A percentile compares a stretch with the other conserved stretches of the same genome.
Evolutionary conservation across 2,329 filamentous ascomycete genomes (phyloP).

Genomic region (Ceratocystiopsis brevicomis): DNA sequence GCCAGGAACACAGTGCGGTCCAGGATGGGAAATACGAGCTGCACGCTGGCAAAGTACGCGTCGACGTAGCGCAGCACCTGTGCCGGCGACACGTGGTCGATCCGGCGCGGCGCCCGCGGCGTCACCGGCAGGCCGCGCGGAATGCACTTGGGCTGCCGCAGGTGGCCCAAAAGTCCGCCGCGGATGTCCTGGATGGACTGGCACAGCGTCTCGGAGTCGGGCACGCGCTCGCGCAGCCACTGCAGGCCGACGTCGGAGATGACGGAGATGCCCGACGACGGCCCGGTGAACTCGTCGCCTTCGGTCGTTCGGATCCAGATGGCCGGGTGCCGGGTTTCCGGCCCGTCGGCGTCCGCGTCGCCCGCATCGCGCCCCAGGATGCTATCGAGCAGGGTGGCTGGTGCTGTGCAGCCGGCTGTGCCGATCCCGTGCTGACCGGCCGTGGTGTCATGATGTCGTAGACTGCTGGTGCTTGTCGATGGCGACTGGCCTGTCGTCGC

Average conservation of each 20-base stretch:
- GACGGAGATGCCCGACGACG: slow-evolving; percentile 2
- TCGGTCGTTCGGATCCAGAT: slow-evolving; percentile 2
- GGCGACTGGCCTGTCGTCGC: not conserved
- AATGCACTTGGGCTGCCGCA: slow-evolving; percentile 4
- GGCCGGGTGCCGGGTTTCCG: not conserved
- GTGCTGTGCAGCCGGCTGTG: too few species aligned
- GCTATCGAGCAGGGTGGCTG: not conserved
- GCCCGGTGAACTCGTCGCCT: slow-evolving; percentile 4
- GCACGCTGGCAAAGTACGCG: slow-evolving; percentile 3
- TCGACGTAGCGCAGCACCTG: slow-evolving; percentile 1
- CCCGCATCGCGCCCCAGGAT: not conserved
- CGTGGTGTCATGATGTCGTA: too few species aligned
- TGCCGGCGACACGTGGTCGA: not conserved
- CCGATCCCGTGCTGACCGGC: too few species aligned
- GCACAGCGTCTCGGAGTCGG: slow-evolving; percentile 1
- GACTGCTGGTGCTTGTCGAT: not conserved
- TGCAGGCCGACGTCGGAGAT: slow-evolving; percentile 10
- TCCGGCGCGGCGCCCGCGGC: not conserved
- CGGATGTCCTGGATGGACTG: slow-evolving; percentile 2
- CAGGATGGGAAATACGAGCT: slow-evolving; percentile 1
- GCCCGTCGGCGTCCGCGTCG: not conserved
- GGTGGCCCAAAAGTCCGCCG: slow-evolving; percentile 1
- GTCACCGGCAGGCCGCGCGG: not conserved
- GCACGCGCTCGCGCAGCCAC: slow-evolving; percentile 14
- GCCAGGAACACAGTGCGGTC: slow-evolving; percentile 1